These are phyloP conservation scores for Spirogloea muscicola DNA, from an alignment of 139 green algal genomes.

Conservation along the genomic window DNA sequence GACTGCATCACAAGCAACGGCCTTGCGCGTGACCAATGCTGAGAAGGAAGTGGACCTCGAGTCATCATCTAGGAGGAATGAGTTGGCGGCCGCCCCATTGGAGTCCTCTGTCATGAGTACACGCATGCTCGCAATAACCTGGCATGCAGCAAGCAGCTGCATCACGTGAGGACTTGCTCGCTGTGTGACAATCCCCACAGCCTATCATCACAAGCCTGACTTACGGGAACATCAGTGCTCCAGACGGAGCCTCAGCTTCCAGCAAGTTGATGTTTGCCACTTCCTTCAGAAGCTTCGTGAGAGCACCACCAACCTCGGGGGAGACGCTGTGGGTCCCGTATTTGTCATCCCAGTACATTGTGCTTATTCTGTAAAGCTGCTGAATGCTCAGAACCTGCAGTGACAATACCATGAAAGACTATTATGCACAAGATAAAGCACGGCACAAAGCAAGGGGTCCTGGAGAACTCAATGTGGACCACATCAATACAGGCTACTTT, in stretches of 20 bases:
- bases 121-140: constrained; percentile 81
- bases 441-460: neutral
- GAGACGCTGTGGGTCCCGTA: constrained; percentile 96
- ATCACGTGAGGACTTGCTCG: no score
- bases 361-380: constrained; percentile 98
- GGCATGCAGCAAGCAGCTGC: no score
- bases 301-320: constrained; percentile 25
- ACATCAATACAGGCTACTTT: neutral
- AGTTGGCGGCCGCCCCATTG: constrained; percentile 62
- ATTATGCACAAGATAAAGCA: neutral
- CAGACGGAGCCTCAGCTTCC: no score
- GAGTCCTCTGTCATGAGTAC: constrained; percentile 80
- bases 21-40: neutral
- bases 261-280: no score
- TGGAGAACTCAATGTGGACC: neutral
- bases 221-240: no score
- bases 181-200: no score
- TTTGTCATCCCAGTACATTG: constrained; percentile 91
- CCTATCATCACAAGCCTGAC: no score
- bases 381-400: constrained; percentile 71
- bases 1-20: neutral
- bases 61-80: constrained; percentile 98
- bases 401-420: neutral
- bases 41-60: constrained; percentile 59
- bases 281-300: neutral